phyloP scores from a whole-genome alignment of 441 rosid genomes.

The Adansonia rubrostipa region DNA sequence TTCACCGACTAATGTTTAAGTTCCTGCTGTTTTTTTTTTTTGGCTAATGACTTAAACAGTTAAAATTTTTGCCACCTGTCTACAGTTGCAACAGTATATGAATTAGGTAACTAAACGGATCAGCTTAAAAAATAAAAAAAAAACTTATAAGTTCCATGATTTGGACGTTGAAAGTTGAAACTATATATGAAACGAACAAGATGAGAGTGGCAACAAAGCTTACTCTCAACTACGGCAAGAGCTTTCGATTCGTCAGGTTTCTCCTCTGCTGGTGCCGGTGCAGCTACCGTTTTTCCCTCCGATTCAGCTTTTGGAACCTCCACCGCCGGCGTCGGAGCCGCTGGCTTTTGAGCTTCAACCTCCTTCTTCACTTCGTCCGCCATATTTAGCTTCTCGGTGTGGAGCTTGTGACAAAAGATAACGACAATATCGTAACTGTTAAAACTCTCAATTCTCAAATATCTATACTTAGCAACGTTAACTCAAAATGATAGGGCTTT shows the following conservation, averaged over 20 bases:
- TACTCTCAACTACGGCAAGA: conserved; percentile 59
- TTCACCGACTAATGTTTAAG: neutral
- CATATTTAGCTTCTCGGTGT: conserved; percentile 24
- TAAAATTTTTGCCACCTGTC: neutral
- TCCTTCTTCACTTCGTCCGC: conserved; percentile 41
- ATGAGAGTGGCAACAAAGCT: conserved; percentile 10
- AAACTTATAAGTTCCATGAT: neutral
- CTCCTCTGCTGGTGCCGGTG: conserved; percentile 28
- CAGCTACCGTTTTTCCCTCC: conserved; percentile 35
- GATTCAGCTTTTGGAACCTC: conserved; percentile 12
- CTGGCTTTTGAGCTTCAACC: conserved; percentile 30
- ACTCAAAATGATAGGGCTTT: neutral
- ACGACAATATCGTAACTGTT: neutral
- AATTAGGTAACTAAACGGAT: neutral
- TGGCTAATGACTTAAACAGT: neutral
- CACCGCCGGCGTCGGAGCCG: conserved; percentile 38
- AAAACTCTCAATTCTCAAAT: neutral
- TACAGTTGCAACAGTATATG: neutral
- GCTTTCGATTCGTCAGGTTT: conserved; percentile 59
- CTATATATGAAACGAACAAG: neutral
- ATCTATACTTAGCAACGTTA: conserved; percentile 16
- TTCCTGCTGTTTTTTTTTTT: neutral
- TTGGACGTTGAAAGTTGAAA: neutral
- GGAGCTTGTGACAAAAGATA: neutral
- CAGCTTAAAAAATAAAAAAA: neutral